phyloP scores from a whole-genome alignment of 805 yeast species.

The Monosporozyma servazzii region DNA sequence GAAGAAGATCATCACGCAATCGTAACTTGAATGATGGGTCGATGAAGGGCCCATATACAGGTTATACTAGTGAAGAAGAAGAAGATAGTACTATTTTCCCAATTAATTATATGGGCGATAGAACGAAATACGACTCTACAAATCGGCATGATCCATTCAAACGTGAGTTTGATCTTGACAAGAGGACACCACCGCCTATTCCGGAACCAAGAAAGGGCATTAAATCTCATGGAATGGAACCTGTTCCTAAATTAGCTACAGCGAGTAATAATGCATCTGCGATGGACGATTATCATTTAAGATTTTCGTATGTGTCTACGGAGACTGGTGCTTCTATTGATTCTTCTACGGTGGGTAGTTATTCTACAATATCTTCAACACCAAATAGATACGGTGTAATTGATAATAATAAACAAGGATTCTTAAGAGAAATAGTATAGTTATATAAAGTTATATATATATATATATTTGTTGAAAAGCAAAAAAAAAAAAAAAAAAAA shows the following conservation, averaged over 20 bases:
- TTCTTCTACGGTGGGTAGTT: slow-evolving; percentile 13
- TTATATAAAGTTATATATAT: background rate
- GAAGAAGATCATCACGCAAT: slow-evolving; percentile 5
- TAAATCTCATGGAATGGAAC: background rate
- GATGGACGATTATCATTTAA: slow-evolving; percentile 1
- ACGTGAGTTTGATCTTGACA: slow-evolving; percentile 20
- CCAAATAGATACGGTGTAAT: slow-evolving; percentile 7
- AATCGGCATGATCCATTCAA: slow-evolving; percentile 20
- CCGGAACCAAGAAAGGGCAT: slow-evolving; percentile 17
- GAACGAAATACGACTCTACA: background rate
- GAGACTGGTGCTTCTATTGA: slow-evolving; percentile 12
- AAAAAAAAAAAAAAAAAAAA: background rate
- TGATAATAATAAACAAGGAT: slow-evolving; percentile 9
- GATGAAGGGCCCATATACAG: background rate
- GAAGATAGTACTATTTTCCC: background rate
- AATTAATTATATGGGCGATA: background rate
- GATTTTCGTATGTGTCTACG: slow-evolving; percentile 14
- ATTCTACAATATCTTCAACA: slow-evolving; percentile 13
- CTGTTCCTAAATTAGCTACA: background rate
- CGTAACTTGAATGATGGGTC: slow-evolving; percentile 3
- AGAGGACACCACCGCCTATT: slow-evolving; percentile 15
- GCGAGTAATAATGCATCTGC: too few relatives aligned
- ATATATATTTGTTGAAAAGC: background rate
- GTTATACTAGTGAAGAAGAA: background rate
- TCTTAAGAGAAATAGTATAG: slow-evolving; percentile 16